phyloP scores from a whole-genome alignment of 2,329 filamentous ascomycete species.

The Epichloe gansuensis region DNA sequence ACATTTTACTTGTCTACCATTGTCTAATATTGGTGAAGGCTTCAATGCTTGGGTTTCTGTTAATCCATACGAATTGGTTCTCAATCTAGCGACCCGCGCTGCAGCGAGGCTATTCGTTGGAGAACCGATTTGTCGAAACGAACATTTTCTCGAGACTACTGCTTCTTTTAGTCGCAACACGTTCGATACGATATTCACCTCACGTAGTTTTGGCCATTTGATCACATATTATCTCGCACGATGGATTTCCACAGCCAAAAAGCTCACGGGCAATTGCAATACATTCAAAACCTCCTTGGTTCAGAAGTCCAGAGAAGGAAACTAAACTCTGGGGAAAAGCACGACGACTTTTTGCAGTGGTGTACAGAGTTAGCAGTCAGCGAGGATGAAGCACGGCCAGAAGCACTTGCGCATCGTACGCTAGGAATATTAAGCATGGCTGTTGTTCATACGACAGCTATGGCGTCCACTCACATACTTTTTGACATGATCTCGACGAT shows the following conservation, averaged over 20 bases:
- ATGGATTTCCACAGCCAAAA: constrained; percentile 4
- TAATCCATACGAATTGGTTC: constrained; percentile 8
- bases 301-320: constrained; percentile 6
- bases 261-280: constrained; percentile 6
- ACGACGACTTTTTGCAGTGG: constrained; percentile 10
- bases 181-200: constrained; percentile 7
- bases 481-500: constrained; percentile 7
- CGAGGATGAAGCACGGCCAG: constrained; percentile 6
- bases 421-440: constrained; percentile 11
- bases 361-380: constrained; percentile 9
- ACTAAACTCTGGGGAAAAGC: constrained; percentile 2
- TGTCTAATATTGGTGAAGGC: neutral
- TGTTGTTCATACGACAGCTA: constrained; percentile 11
- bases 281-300: constrained; percentile 8
- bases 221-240: constrained; percentile 1
- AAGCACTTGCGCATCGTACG: constrained; percentile 7
- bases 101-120: constrained; percentile 8
- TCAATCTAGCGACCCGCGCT: constrained; percentile 7
- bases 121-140: constrained; percentile 8
- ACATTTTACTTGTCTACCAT: neutral
- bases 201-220: constrained; percentile 5
- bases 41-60: neutral
- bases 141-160: constrained; percentile 7
- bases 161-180: constrained; percentile 9
- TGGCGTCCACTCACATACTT: constrained; percentile 10